Base-by-base conservation (phyloP, 805 yeast species). In the Ogataea degrootiae region DNA sequence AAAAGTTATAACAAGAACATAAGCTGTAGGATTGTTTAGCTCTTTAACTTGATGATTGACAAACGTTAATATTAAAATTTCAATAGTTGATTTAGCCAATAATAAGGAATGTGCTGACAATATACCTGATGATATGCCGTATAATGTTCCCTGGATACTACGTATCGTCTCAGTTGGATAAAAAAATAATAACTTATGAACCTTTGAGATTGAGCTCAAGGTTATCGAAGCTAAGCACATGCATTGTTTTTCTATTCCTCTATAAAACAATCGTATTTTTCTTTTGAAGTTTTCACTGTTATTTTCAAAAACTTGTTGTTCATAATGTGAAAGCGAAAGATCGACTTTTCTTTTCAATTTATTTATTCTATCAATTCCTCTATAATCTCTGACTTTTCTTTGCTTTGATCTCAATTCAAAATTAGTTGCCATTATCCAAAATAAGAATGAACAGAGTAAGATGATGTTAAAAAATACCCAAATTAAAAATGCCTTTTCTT, bases 41-140 rank as follows among this genome's bases (percentile, higher is more conserved):
- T 60, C 49, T 49, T 57, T 42, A 52, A 61, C 44, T 36, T 49
- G 45, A 45, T 66, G 65, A 42, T 62, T 65, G 42, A 64, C 62
- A 43, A 69, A 67, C 33, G 73, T 76, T 49, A 67, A 72, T 2
- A 85, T 63, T 2, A 85, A 58, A 12, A 87, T 77, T 57, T 87
- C 95, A 19, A 89, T 85, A 0, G 87, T 77, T 0, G 90, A 80
- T 65, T 89, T 89, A n/a, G 96, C 96, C 66, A 88, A 74, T 48
- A 90, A 72, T 43, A 90, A 74, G 2, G 96, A 86, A 61, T 87
- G 95, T 0, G 96, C 96, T 0, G 96, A 85, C 41, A 89, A 69
- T 0, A 83, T 78, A 2, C 96, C 96, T 41, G 89, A 79, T 5
- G 81, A 69, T 17, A 80, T 58, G 1, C 96, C 96, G 62, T 73